A percentile compares a stretch with the other conserved stretches of the same genome.
Evolutionary conservation across 768 basidiomycete genomes (phyloP).

Genomic region (Holtermannia corniformis): DNA sequence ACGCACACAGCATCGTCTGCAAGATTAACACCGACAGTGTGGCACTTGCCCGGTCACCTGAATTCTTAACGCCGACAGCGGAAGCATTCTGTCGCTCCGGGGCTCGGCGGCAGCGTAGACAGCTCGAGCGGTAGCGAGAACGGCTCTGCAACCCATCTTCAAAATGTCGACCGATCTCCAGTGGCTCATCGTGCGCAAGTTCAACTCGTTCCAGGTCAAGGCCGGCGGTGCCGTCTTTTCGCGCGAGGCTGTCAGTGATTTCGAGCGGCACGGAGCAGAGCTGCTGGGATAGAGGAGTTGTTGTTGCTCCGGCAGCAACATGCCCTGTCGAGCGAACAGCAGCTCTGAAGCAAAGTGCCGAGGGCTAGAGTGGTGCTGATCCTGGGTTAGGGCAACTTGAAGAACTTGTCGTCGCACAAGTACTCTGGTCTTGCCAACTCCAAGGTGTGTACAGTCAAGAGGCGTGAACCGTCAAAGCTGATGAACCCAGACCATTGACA

Average conservation of each 20-base stretch:
- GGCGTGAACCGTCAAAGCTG: background rate
- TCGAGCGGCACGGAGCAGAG: background rate
- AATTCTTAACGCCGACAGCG: background rate
- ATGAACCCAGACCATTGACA: constrained; percentile 14
- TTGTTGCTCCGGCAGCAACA: no score
- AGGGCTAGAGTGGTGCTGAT: background rate
- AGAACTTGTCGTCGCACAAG: constrained; percentile 82
- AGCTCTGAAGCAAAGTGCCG: no score
- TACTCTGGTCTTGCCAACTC: constrained; percentile 79
- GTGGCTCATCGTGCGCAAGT: constrained; percentile 76
- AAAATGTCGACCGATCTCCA: constrained; percentile 81
- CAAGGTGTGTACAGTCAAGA: constrained; percentile 46
- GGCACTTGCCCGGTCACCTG: no score
- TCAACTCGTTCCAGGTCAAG: constrained; percentile 81
- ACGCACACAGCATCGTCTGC: no score
- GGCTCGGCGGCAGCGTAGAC: no score
- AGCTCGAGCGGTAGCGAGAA: background rate
- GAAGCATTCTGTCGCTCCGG: background rate
- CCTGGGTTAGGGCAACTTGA: constrained; percentile 52
- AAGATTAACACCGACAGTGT: no score
- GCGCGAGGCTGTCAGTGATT: constrained; percentile 57
- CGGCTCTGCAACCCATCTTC: no score
- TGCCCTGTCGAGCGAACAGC: no score
- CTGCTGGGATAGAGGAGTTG: background rate
- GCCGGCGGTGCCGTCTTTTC: constrained; percentile 68